Base-by-base conservation (phyloP, 768 basidiomycete species). In the Hericium alpestre region DNA sequence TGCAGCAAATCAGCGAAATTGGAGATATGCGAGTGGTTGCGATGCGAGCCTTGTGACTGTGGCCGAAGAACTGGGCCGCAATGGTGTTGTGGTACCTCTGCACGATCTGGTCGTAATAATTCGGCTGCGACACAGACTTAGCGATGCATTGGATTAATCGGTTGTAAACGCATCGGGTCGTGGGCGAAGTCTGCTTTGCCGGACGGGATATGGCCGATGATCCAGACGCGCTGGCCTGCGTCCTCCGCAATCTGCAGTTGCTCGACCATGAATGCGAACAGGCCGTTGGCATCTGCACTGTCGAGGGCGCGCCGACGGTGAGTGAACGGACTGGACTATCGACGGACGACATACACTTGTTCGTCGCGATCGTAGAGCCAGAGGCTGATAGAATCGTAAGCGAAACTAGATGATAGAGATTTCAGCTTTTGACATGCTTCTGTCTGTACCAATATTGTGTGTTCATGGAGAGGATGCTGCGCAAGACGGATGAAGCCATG, bases 1-100 rank as follows among this genome's bases (percentile, higher is more conserved):
- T 81, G 78, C 38, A 84, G 69, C 55, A 84, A 72, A 65, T 86
- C 82, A 63, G 82, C 72, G 51, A 79, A 83, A 64, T 82, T 82
- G 60, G 82, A 80, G 1, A 81, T 82, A 78, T 83, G 61, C 16
- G 38, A 43, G n/a, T n/a, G n/a, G 25, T 32, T 10, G 32, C 7
- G 32, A 5, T 46, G 58, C 69, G 56, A 53, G 75, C 76, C 55
- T 72, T 63, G 60, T 81, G 81, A 13, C 73, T 81, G 59, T 85
- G 83, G 3, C 83, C 83, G 61, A 78, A 84, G 65, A 85, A 83
- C 57, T 80, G 79, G 1, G 70, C 81, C 5, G 80, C 79, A 54
- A 84, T 81, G 4, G 78, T 81, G 56, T 77, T 72, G 57, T 74
- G 74, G 65, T 83, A 86, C 7, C 83, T 73, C 58, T 81, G 78